These are phyloP conservation scores for Aspergillus carlsbadensis DNA, from an alignment of 495 filamentous ascomycete genomes.

Conservation along the genomic window DNA sequence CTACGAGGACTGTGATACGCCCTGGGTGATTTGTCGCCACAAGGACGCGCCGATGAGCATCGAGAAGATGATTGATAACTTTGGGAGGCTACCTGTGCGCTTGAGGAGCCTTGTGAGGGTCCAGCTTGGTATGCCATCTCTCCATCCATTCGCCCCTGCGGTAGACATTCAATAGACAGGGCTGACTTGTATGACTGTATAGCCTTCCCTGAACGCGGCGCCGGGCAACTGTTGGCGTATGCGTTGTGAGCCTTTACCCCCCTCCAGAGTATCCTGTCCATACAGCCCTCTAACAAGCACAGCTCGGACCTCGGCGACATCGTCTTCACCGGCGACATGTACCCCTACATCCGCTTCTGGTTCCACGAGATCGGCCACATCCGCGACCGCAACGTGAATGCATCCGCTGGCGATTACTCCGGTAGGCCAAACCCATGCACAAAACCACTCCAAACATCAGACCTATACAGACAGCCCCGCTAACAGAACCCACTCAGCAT, in stretches of 20 bases:
- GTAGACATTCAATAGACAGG: too few relatives aligned
- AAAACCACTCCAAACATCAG: too few relatives aligned
- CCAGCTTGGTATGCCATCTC: not conserved
- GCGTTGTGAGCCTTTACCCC: not conserved
- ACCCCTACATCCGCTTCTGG: slow-evolving; percentile 5
- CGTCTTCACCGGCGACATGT: not conserved
- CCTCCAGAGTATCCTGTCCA: not conserved
- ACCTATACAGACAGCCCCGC: too few relatives aligned
- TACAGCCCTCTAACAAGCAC: not conserved
- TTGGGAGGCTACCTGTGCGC: not conserved
- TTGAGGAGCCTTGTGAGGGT: not conserved
- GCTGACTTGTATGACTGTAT: too few relatives aligned
- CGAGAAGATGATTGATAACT: slow-evolving; percentile 4
- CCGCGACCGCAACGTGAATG: not conserved
- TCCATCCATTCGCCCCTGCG: not conserved
- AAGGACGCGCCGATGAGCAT: not conserved
- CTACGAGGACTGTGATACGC: not conserved
- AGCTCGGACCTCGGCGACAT: not conserved
- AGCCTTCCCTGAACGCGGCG: not conserved
- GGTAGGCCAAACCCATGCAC: not conserved
- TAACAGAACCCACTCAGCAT: too few relatives aligned
- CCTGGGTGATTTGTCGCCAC: not conserved
- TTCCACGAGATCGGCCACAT: slow-evolving; percentile 3
- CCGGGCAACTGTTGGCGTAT: not conserved
- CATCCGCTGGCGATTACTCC: not conserved